Evolutionary conservation across 2,329 filamentous ascomycete species (phyloP).

Genomic region (Exophiala alcalophila): DNA sequence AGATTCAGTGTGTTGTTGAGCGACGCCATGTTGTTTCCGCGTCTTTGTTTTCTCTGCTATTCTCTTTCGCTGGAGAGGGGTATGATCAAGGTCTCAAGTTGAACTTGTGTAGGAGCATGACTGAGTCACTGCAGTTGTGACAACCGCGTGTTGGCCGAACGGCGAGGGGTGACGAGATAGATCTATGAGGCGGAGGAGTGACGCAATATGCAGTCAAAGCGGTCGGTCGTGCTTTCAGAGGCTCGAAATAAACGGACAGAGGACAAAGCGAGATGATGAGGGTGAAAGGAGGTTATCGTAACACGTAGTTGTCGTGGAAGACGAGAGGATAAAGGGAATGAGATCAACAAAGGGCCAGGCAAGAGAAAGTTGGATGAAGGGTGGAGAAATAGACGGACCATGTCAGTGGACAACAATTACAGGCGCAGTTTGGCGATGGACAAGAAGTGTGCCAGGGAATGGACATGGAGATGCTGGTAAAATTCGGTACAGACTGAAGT

Average conservation of each 20-base stretch:
- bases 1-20: conserved; percentile 19
- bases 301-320: too few species aligned
- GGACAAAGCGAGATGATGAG: conserved; percentile 9
- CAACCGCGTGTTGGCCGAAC: neutral
- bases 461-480: conserved; percentile 1
- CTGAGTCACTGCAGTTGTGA: conserved; percentile 5
- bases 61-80: neutral
- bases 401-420: too few species aligned
- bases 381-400: neutral
- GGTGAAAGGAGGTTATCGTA: conserved; percentile 5
- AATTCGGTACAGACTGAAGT: too few species aligned
- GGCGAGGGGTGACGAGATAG: too few species aligned
- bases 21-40: conserved; percentile 18
- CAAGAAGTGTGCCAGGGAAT: neutral
- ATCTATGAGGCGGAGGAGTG: too few species aligned
- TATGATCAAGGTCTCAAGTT: neutral
- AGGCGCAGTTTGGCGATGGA: neutral
- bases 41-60: neutral
- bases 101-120: conserved; percentile 11
- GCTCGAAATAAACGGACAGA: conserved; percentile 8
- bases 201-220: neutral
- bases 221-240: conserved; percentile 1
- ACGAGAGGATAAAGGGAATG: conserved; percentile 4
- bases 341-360: conserved; percentile 7
- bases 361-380: conserved; percentile 13